Percentiles rank a stretch among this genome's conserved stretches.
These are phyloP conservation scores for Lentinula aciculospora DNA, from an alignment of 768 basidiomycete genomes.

Conservation along the genomic window DNA sequence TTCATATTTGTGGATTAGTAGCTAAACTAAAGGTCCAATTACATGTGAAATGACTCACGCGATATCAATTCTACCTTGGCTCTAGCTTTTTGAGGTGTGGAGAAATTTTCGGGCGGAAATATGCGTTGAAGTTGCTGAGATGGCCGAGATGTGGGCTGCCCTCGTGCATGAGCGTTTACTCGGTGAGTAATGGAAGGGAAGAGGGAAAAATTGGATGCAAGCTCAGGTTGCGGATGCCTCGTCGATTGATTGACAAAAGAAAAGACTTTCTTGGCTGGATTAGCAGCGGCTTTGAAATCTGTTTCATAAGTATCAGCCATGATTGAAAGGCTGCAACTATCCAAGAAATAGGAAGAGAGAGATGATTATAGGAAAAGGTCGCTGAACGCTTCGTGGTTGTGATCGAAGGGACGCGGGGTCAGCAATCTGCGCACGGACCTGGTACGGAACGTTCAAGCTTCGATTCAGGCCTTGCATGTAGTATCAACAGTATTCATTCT, in stretches of 20 bases:
- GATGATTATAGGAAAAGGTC: not conserved
- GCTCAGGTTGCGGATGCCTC: not conserved
- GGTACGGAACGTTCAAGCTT: too few relatives aligned
- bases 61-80: not conserved
- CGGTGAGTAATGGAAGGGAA: not conserved
- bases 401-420: not conserved
- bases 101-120: not conserved
- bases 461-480: too few relatives aligned
- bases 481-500: too few relatives aligned
- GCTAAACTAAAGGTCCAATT: too few relatives aligned
- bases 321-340: not conserved
- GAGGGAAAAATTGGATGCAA: not conserved
- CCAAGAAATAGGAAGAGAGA: not conserved
- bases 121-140: not conserved
- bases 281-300: not conserved
- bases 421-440: not conserved
- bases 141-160: not conserved
- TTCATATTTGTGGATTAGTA: too few relatives aligned
- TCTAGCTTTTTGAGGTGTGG: conserved; percentile 1
- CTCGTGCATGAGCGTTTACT: not conserved
- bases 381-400: not conserved
- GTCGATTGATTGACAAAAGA: not conserved
- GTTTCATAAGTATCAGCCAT: not conserved
- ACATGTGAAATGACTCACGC: not conserved
- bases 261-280: not conserved